Conservation (phyloP, 2,329 filamentous ascomycete species). For the Ascochyta clinopodiicola region DNA sequence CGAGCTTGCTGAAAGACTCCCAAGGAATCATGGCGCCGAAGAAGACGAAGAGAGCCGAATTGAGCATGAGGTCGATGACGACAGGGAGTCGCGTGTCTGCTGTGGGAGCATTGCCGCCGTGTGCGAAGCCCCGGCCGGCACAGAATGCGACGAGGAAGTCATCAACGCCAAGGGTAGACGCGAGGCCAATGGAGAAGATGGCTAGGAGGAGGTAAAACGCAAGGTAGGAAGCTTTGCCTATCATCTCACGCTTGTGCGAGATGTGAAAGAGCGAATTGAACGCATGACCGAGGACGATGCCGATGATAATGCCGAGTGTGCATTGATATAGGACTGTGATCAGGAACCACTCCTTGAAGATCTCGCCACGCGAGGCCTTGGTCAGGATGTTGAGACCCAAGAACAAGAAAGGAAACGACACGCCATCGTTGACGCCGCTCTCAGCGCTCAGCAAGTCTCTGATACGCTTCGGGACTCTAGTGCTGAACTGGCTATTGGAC, state of each 20-base stretch:
- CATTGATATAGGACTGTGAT: constrained; percentile 64
- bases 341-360: constrained; percentile 60
- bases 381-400: constrained; percentile 57
- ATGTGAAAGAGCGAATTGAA: constrained; percentile 59
- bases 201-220: constrained; percentile 64
- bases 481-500: constrained; percentile 60
- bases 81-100: constrained; percentile 55
- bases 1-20: constrained; percentile 48
- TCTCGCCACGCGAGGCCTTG: constrained; percentile 45
- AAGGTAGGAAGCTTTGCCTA: constrained; percentile 58
- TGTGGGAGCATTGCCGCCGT: constrained; percentile 60
- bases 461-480: constrained; percentile 58
- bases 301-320: constrained; percentile 55
- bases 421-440: constrained; percentile 63
- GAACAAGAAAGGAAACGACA: constrained; percentile 64
- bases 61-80: constrained; percentile 63
- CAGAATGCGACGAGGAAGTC: constrained; percentile 65
- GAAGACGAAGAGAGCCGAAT: constrained; percentile 63
- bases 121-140: constrained; percentile 62
- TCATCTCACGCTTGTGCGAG: constrained; percentile 53
- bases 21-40: constrained; percentile 64
- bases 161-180: constrained; percentile 59
- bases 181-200: constrained; percentile 59
- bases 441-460: constrained; percentile 61
- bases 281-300: constrained; percentile 55